Conservation (phyloP, 768 basidiomycete species). For the Trametes punicea region DNA sequence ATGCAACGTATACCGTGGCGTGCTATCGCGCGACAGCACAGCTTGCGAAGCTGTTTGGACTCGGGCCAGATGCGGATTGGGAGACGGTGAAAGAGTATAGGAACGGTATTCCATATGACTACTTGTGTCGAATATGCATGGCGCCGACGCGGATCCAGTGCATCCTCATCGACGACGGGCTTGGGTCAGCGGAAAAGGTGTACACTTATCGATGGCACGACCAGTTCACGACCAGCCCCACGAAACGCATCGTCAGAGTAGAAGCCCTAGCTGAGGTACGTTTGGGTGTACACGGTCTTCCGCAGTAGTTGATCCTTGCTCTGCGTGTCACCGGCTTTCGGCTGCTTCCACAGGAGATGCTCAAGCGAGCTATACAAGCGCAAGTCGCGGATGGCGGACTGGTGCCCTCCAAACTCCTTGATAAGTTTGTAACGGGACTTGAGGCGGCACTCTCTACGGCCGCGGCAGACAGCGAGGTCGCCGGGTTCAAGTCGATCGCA, state of each 20-base stretch:
- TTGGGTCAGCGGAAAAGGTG: slow-evolving; percentile 44
- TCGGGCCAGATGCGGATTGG: slow-evolving; percentile 46
- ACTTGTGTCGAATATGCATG: slow-evolving; percentile 57
- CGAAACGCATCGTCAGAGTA: slow-evolving; percentile 63
- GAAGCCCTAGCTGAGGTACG: slow-evolving; percentile 71
- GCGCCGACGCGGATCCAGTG: slow-evolving; percentile 57
- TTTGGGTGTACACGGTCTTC: neutral
- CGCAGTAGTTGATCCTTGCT: too few species aligned
- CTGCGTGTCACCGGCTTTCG: too few species aligned
- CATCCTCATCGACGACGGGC: slow-evolving; percentile 72
- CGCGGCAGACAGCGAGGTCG: slow-evolving; percentile 49
- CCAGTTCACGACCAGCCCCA: slow-evolving; percentile 47
- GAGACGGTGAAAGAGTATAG: slow-evolving; percentile 52
- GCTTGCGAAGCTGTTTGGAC: slow-evolving; percentile 47
- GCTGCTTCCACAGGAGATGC: slow-evolving; percentile 20
- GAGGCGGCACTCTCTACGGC: slow-evolving; percentile 32
- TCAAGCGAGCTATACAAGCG: slow-evolving; percentile 22
- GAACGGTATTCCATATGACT: slow-evolving; percentile 43
- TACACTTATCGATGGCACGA: slow-evolving; percentile 63
- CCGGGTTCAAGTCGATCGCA: slow-evolving; percentile 70
- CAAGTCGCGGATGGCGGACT: slow-evolving; percentile 11
- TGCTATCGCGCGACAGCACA: slow-evolving; percentile 55
- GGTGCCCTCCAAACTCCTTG: slow-evolving; percentile 7
- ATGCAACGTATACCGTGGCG: slow-evolving; percentile 55
- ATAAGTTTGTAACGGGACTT: slow-evolving; percentile 34